Evolutionary conservation across 2,329 filamentous ascomycete species (phyloP).

Genomic region (Lecanicillium sp.): DNA sequence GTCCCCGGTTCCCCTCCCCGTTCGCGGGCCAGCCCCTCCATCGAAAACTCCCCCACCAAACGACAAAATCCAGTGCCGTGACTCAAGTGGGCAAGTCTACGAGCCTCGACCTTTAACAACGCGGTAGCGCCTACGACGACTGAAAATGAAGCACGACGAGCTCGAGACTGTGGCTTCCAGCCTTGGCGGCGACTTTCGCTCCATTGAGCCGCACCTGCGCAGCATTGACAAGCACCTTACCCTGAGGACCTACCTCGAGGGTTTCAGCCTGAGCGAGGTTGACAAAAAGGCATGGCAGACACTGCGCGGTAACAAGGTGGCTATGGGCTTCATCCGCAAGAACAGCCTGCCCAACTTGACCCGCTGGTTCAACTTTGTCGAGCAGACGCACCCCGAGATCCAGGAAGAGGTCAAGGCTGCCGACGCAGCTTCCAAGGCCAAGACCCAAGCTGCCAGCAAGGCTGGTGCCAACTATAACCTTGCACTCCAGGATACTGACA

Average conservation of each 20-base stretch:
- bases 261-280: constrained; percentile 66
- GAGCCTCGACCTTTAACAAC: no score
- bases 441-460: constrained; percentile 61
- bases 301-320: constrained; percentile 77
- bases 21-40: no score
- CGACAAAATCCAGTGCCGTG: no score
- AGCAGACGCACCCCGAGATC: constrained; percentile 72
- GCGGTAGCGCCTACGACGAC: no score
- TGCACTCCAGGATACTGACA: constrained; percentile 72
- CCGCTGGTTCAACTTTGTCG: constrained; percentile 83
- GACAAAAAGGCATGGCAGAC: constrained; percentile 80
- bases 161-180: constrained; percentile 41
- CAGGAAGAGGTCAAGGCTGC: constrained; percentile 60
- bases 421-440: constrained; percentile 60
- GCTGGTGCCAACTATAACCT: constrained; percentile 86
- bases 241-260: constrained; percentile 77
- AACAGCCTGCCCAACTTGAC: constrained; percentile 67
- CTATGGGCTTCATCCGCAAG: constrained; percentile 71
- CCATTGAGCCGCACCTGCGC: constrained; percentile 64
- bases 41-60: no score
- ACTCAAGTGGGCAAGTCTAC: no score
- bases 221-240: constrained; percentile 82
- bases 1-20: background rate
- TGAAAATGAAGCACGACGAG: constrained; percentile 49
- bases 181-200: constrained; percentile 66